Base-by-base conservation (phyloP, 148 eudicot species). In the Rhododendron vialii region DNA sequence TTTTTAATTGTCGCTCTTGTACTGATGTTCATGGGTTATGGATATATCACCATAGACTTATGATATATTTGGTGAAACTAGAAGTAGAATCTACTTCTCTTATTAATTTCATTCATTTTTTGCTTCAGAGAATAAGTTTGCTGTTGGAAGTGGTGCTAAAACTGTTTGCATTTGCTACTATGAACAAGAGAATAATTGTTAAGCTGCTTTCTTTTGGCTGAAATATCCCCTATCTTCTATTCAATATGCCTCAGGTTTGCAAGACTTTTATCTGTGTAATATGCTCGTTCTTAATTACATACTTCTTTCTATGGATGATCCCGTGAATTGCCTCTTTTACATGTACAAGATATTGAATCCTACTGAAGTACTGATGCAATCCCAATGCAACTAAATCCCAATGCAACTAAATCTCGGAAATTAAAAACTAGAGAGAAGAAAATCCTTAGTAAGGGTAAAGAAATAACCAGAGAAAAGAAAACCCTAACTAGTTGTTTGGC, bases 81-180 rank as follows among this genome's bases (percentile, higher is more conserved):
- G 35, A 41, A 36, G 76, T 43, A 65, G 22, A 83, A 63, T 26
- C 17, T 84, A 35, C 18, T 83, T 36, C 61, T 84, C 85, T 85
- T 83, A 79, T 84, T 55, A 15, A 5, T 38, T 85, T 84, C 28
- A 20, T 48, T 83, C 57, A 61, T 74, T 87, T 26, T 75, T 84
- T 84, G 79, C 86, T 86, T 84, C 93, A 97, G 99, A 95, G 87
- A 97, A 97, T 91, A 97, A 97, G 92, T 97, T 97, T 87, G 98
- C 99, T 87, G 99, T 97, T 87, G 99, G 99, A 88, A 97, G 99
- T 90, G 99, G 99, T 88, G 99, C 99, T 81, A 97, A 97, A 91
- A 94, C 99, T 86, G 98, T 97, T 88, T 97, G 99, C 83, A 90
- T 97, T 90, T 97, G 99, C 93, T 97, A 97, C 90, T 97, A 97